Conservation (phyloP, 495 filamentous ascomycete species). For the Neurospora sp. region DNA sequence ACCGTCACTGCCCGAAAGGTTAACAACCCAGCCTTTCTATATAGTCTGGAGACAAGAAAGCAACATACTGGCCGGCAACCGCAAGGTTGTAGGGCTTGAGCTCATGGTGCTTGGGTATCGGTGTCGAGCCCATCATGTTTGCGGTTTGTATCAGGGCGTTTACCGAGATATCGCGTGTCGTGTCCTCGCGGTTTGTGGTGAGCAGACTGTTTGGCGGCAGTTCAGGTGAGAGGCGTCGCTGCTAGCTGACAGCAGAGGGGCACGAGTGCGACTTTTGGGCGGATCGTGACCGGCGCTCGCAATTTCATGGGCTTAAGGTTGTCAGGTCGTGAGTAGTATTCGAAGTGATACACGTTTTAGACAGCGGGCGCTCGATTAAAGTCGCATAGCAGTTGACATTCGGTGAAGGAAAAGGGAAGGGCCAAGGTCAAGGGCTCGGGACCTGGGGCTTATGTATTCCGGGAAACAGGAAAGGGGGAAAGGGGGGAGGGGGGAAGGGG, state of each 20-base stretch:
- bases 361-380: not conserved
- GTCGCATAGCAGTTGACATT: not conserved
- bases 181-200: not conserved
- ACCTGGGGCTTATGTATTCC: not conserved
- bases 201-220: not conserved
- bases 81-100: conserved; percentile 67
- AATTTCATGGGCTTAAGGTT: not conserved
- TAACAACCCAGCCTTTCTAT: not conserved
- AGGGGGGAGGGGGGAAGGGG: not conserved
- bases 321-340: not conserved
- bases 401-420: not conserved
- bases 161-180: not conserved
- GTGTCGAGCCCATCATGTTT: conserved; percentile 21
- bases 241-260: not conserved
- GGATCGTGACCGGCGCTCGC: not conserved
- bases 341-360: not conserved
- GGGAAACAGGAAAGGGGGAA: not conserved
- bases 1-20: conserved; percentile 56
- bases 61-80: conserved; percentile 88
- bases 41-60: not conserved
- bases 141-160: not conserved
- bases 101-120: conserved; percentile 40
- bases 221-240: not conserved
- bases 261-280: not conserved
- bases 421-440: not conserved